These are phyloP conservation scores for Urostyla sp. DNA, from an alignment of 73 alveolate species.

Conservation along the genomic window DNA sequence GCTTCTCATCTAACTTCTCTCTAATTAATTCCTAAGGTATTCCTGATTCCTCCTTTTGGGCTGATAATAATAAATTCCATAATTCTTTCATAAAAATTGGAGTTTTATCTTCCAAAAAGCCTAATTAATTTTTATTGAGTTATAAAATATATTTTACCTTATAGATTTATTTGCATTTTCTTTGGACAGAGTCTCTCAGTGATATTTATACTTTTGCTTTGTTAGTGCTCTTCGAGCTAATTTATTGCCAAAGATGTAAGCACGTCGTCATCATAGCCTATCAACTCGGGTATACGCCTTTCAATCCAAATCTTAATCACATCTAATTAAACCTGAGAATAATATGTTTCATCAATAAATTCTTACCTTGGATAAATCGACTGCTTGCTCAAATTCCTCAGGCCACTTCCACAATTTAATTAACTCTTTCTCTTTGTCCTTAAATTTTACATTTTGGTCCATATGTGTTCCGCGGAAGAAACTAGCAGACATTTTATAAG, in stretches of 20 bases:
- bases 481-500: conserved; percentile 39
- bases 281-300: conserved; percentile 47
- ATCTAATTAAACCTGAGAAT: conserved; percentile 44
- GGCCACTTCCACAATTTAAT: conserved; percentile 50
- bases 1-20: conserved; percentile 26
- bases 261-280: conserved; percentile 65
- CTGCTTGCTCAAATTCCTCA: conserved; percentile 35
- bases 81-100: conserved; percentile 60
- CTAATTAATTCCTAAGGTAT: conserved; percentile 25
- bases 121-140: not conserved
- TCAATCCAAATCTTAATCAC: conserved; percentile 59
- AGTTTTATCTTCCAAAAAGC: conserved; percentile 65
- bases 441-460: conserved; percentile 57
- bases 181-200: conserved; percentile 48
- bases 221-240: conserved; percentile 52
- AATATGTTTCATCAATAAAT: not conserved
- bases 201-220: not conserved
- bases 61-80: conserved; percentile 64
- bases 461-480: conserved; percentile 59
- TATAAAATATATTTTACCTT: conserved; percentile 26
- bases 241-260: conserved; percentile 53
- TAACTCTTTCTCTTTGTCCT: conserved; percentile 56
- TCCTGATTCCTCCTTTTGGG: conserved; percentile 52
- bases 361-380: conserved; percentile 53
- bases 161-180: conserved; percentile 45